These are phyloP conservation scores for Guadua angustifolia DNA, from an alignment of 176 grass and related monocot species.

Conservation along the genomic window DNA sequence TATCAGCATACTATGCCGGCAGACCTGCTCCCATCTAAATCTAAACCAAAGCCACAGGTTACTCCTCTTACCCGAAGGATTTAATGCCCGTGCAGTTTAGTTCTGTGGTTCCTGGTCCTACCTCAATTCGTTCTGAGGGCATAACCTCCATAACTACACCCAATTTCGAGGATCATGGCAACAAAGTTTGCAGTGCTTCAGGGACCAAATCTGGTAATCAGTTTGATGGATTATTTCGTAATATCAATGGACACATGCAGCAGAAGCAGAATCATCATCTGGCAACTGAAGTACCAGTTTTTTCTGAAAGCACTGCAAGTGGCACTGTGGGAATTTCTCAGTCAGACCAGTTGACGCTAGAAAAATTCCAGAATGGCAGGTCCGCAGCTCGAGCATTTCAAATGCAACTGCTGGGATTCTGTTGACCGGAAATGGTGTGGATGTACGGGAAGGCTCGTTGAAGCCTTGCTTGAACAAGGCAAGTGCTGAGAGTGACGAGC, in stretches of 20 bases:
- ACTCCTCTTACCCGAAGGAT: slow-evolving; percentile 61
- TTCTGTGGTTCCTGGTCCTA: slow-evolving; percentile 58
- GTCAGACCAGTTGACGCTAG: slow-evolving; percentile 48
- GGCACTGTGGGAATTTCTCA: slow-evolving; percentile 41
- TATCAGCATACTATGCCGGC: slow-evolving; percentile 36
- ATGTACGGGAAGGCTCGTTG: slow-evolving; percentile 19
- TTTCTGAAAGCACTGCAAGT: slow-evolving; percentile 46
- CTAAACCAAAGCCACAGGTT: slow-evolving; percentile 43
- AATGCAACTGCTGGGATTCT: slow-evolving; percentile 37
- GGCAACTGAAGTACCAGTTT: slow-evolving; percentile 27
- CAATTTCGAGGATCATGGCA: slow-evolving; percentile 55
- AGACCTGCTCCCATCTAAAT: slow-evolving; percentile 32
- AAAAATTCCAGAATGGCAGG: slow-evolving; percentile 56
- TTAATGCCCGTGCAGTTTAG: slow-evolving; percentile 68
- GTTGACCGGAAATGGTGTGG: slow-evolving; percentile 27
- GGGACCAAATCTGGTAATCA: slow-evolving; percentile 43
- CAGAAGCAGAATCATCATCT: slow-evolving; percentile 40
- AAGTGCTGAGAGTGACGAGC: slow-evolving; percentile 52
- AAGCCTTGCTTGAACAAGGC: slow-evolving; percentile 42
- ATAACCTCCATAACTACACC: slow-evolving; percentile 55
- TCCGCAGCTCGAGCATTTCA: slow-evolving; percentile 34
- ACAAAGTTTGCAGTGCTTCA: slow-evolving; percentile 29
- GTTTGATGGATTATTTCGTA: slow-evolving; percentile 39
- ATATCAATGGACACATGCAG: slow-evolving; percentile 50
- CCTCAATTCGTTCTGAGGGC: slow-evolving; percentile 62